Evolutionary conservation across 2,329 filamentous ascomycete genomes (phyloP), one percentile per base, ranked within the genome.

Genomic region (Chaetomiaceae sp.): DNA sequence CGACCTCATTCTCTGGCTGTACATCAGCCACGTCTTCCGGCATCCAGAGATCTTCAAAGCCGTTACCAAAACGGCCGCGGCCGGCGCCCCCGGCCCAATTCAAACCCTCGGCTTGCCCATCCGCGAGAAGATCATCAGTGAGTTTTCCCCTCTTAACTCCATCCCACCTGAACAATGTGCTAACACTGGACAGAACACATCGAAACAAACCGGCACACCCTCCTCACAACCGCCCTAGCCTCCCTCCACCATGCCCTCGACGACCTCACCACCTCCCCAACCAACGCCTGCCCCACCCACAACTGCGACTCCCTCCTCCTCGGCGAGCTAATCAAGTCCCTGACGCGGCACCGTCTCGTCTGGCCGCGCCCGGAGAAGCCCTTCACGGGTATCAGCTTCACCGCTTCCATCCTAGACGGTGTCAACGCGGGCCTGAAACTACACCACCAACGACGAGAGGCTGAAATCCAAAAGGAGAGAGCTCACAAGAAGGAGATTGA

Each of bases 1-100:
- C 17, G 63, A 65, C 9, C 53, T 68, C 22, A 56, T 64, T 17
- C 61, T 65, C 7, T 69, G 67, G 66, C 61, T 69, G 36, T 69
- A 63, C 54, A 56, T 65, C 12, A 60, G 65, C 11, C 63, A 68
- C 40, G 65, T 68, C 3, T 69, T 69, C 53, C 60, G 60, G 23
- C 60, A 61, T 15, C 34, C 53, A 8, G 61, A 61, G 7, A 54
- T 66, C 3, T 68, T 70, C 60, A 59, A 58, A 40, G 37, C 54
- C 12, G 63, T 57, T 8, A 68, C 66, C 23, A 59, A 55, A 20
- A 45, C 61, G 15, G 66, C 63, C 0, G 63, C 64, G 2, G 49
- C 59, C 12, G 55, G 64, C n/a, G 62, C 60, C 45, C 34, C 54
- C 3, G 65, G 64, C 0, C 61, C 64, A 0, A 59, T 68, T 33